A percentile compares a stretch with the other conserved stretches of the same genome.
phyloP scores from a whole-genome alignment of 306 rosid genomes.

The Vigna trinervia region DNA sequence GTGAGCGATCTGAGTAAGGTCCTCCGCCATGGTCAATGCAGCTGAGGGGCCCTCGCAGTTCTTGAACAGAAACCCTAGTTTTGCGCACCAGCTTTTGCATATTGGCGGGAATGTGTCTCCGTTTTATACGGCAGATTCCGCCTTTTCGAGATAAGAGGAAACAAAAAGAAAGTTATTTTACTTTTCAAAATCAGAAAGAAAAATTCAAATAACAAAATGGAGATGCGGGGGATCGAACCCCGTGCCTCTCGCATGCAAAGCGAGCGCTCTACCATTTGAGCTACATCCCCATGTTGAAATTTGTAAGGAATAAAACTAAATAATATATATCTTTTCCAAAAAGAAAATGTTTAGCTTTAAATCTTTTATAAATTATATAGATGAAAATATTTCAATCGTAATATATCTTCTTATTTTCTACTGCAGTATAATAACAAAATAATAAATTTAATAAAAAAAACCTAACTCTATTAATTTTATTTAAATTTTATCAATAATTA shows the following conservation, averaged over 20 bases:
- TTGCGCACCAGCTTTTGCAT: conserved; percentile 33
- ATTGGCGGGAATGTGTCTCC: conserved; percentile 64
- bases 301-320: accelerated
- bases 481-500: too few species aligned
- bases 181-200: not conserved
- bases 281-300: conserved; percentile 40
- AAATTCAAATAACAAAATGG: not conserved
- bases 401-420: too few species aligned
- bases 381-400: too few species aligned
- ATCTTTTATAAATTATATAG: too few species aligned
- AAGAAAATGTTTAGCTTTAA: too few species aligned
- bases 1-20: conserved; percentile 59
- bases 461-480: too few species aligned
- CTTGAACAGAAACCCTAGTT: conserved; percentile 57
- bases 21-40: conserved; percentile 53
- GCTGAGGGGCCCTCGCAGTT: not conserved
- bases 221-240: conserved; percentile 59
- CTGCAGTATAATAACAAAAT: too few species aligned
- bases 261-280: conserved; percentile 53
- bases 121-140: not conserved
- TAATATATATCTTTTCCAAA: too few species aligned
- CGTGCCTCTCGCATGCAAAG: conserved; percentile 57
- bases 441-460: too few species aligned
- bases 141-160: not conserved
- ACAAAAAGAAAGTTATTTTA: not conserved